phyloP scores from a whole-genome alignment of 805 yeast genomes.

The Saturnispora kantuleensis region DNA sequence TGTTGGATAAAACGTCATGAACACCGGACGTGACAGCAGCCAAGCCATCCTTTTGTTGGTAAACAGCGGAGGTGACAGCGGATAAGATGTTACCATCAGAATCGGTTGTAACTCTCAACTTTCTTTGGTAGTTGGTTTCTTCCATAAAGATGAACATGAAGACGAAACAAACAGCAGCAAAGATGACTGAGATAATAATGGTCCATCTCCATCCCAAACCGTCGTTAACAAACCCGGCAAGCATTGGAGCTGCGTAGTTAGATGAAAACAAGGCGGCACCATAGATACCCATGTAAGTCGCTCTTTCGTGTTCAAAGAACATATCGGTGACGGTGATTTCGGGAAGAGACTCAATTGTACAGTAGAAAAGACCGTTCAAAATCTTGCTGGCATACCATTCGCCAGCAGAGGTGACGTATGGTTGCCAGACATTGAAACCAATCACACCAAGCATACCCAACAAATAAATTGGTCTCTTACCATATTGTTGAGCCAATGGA shows the following conservation, averaged over 20 bases:
- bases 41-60: not conserved
- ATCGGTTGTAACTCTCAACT: constrained; percentile 19
- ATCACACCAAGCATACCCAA: constrained; percentile 24
- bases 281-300: constrained; percentile 39
- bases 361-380: constrained; percentile 25
- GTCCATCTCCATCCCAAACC: constrained; percentile 46
- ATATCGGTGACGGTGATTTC: constrained; percentile 41
- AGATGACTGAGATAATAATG: constrained; percentile 39
- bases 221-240: constrained; percentile 47
- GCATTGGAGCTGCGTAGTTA: constrained; percentile 47
- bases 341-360: constrained; percentile 38
- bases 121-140: constrained; percentile 41
- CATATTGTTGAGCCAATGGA: constrained; percentile 32
- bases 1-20: constrained; percentile 14
- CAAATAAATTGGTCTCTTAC: constrained; percentile 30
- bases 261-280: constrained; percentile 45
- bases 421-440: constrained; percentile 27
- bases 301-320: constrained; percentile 43
- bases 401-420: constrained; percentile 24
- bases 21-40: constrained; percentile 10
- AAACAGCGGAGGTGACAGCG: constrained; percentile 18
- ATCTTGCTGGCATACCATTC: constrained; percentile 25
- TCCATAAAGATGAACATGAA: constrained; percentile 39
- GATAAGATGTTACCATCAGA: constrained; percentile 16
- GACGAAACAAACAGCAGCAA: constrained; percentile 32